These are phyloP conservation scores for Omphalotus guepiniiformis DNA, from an alignment of 768 basidiomycete species.

Conservation along the genomic window DNA sequence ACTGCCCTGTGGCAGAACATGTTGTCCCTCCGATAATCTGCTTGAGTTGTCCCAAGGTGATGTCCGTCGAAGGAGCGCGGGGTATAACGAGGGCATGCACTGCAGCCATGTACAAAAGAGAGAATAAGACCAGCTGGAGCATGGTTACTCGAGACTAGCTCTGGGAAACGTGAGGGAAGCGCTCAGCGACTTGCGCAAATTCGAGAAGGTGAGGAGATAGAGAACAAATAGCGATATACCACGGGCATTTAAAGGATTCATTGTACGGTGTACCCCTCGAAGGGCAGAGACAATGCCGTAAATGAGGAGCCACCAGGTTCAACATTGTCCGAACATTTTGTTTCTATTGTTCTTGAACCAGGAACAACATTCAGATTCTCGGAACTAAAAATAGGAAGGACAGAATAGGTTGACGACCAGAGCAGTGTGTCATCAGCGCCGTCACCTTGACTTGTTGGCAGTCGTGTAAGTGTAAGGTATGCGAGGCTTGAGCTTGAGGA, in stretches of 20 bases:
- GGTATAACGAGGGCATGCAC: neutral
- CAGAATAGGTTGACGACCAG: no score
- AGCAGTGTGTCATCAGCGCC: no score
- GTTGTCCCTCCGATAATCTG: constrained; percentile 14
- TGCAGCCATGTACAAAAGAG: neutral
- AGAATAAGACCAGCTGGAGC: neutral
- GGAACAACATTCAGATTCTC: no score
- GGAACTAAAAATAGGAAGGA: no score
- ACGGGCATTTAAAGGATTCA: no score
- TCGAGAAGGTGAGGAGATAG: neutral
- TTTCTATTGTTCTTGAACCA: no score
- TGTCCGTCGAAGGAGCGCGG: constrained; percentile 1
- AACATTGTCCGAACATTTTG: no score
- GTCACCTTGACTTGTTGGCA: no score
- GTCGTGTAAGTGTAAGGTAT: no score
- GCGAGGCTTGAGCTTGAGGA: no score
- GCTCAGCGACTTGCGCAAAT: neutral
- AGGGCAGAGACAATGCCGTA: no score
- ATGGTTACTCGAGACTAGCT: neutral
- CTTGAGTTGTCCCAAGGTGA: constrained; percentile 16
- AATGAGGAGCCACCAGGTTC: no score
- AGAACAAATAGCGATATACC: neutral
- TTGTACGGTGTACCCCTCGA: neutral
- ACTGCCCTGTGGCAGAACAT: constrained; percentile 12
- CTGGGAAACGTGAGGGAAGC: neutral